Percentiles rank a stretch among this genome's conserved stretches.
These are phyloP conservation scores for Trichoderma sp. DNA, from an alignment of 2,329 filamentous ascomycete species.

Conservation along the genomic window DNA sequence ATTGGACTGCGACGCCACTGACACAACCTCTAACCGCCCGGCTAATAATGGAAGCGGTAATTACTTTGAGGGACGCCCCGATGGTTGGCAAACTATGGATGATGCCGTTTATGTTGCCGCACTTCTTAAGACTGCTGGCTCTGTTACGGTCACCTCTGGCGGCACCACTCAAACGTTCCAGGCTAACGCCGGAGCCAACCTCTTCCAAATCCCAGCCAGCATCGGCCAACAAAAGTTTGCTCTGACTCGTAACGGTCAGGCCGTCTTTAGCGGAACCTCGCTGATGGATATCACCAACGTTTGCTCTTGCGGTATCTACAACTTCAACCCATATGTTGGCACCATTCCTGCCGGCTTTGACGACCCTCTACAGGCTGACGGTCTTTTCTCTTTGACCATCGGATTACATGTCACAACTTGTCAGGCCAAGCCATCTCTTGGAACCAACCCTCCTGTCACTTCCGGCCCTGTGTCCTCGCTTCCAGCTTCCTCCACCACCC, in stretches of 20 bases:
- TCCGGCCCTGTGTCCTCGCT: constrained; percentile 33
- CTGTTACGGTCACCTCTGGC: constrained; percentile 45
- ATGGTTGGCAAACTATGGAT: constrained; percentile 48
- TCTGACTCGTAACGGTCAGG: constrained; percentile 40
- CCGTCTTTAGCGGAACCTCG: constrained; percentile 44
- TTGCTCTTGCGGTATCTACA: constrained; percentile 54
- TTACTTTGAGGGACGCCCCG: constrained; percentile 50
- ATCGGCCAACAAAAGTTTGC: constrained; percentile 42
- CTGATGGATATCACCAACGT: constrained; percentile 46
- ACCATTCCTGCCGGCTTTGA: constrained; percentile 38
- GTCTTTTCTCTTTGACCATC: constrained; percentile 15
- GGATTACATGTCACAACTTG: constrained; percentile 20
- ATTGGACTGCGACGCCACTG: constrained; percentile 50
- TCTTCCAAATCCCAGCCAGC: constrained; percentile 44
- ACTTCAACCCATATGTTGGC: constrained; percentile 56
- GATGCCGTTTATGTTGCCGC: constrained; percentile 52
- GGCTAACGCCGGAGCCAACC: constrained; percentile 27
- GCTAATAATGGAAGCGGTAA: constrained; percentile 47
- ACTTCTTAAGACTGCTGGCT: constrained; percentile 44
- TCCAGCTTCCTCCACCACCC: constrained; percentile 5
- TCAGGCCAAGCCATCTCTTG: constrained; percentile 31
- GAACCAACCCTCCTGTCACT: constrained; percentile 29
- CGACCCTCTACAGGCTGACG: constrained; percentile 17
- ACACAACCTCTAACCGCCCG: constrained; percentile 44
- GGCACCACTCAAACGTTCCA: constrained; percentile 38